Conservation (phyloP, 108 stramenopile species). For the Mayamaea pseudoterrestris region DNA sequence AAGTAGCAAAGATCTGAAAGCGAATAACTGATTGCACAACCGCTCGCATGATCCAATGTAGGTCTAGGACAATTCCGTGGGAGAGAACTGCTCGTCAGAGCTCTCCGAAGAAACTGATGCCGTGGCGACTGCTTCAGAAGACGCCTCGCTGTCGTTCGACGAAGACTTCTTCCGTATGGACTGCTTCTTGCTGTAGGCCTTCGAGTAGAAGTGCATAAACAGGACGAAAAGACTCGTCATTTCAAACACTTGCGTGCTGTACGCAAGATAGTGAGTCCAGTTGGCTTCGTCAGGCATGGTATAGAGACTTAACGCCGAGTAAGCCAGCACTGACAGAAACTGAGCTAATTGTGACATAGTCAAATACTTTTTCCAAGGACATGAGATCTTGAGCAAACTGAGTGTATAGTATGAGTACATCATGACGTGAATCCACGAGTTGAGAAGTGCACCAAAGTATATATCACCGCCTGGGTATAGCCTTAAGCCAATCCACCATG, state of each 20-base stretch:
- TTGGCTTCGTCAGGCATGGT: constrained; percentile 19
- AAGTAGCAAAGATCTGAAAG: too few species aligned
- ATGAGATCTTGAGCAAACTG: constrained; percentile 49
- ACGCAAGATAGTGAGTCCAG: constrained; percentile 33
- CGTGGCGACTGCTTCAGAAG: background rate
- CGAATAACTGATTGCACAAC: too few species aligned
- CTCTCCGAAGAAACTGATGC: constrained; percentile 3
- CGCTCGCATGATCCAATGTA: too few species aligned
- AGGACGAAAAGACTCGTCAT: constrained; percentile 81
- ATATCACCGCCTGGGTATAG: constrained; percentile 85
- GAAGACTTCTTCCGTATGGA: too few species aligned
- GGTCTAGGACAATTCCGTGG: background rate
- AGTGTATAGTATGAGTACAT: constrained; percentile 99
- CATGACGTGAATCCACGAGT: constrained; percentile 95
- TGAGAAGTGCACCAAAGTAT: constrained; percentile 94
- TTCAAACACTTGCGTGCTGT: constrained; percentile 60
- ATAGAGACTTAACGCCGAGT: constrained; percentile 31
- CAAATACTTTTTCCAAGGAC: constrained; percentile 90
- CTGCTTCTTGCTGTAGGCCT: constrained; percentile 54
- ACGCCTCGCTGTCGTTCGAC: background rate
- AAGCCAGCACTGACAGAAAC: constrained; percentile 86
- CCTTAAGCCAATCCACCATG: constrained; percentile 85
- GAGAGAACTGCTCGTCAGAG: constrained; percentile 1
- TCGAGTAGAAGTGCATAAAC: constrained; percentile 66
- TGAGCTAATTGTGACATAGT: constrained; percentile 93